Conservation (phyloP, 176 grass and related monocot species). For the Triticum urartu region DNA sequence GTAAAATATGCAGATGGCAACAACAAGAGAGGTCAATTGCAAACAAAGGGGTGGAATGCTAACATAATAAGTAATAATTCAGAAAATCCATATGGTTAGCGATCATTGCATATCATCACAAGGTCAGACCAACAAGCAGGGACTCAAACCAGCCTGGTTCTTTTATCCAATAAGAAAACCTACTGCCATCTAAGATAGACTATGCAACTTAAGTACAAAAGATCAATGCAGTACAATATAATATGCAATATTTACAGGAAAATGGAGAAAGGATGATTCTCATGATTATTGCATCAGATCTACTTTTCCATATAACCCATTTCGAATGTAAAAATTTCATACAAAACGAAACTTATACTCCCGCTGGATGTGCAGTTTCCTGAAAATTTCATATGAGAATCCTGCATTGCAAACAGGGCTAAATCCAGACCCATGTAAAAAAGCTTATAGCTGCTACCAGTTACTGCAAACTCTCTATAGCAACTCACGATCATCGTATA, state of each 20-base stretch:
- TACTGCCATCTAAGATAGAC: neutral
- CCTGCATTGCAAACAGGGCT: neutral
- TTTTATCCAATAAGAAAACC: constrained; percentile 7
- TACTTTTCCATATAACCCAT: neutral
- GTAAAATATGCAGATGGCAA: constrained; percentile 15
- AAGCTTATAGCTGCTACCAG: neutral
- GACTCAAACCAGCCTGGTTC: neutral
- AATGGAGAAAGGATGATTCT: neutral
- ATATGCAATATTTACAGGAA: neutral
- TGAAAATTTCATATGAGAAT: neutral
- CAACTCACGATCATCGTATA: neutral
- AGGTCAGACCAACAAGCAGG: neutral
- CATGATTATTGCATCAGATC: constrained; percentile 5
- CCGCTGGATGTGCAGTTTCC: neutral
- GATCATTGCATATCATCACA: neutral
- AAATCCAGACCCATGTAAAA: neutral
- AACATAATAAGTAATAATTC: constrained; percentile 16
- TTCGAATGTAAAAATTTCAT: neutral
- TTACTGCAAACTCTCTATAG: neutral
- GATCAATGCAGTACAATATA: neutral
- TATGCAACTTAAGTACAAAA: neutral
- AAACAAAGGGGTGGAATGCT: neutral
- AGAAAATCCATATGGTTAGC: neutral
- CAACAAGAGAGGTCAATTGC: neutral
- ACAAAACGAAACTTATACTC: neutral